Evolutionary conservation across 108 stramenopile genomes (phyloP).

Genomic region (Poteriospumella lacustris): DNA sequence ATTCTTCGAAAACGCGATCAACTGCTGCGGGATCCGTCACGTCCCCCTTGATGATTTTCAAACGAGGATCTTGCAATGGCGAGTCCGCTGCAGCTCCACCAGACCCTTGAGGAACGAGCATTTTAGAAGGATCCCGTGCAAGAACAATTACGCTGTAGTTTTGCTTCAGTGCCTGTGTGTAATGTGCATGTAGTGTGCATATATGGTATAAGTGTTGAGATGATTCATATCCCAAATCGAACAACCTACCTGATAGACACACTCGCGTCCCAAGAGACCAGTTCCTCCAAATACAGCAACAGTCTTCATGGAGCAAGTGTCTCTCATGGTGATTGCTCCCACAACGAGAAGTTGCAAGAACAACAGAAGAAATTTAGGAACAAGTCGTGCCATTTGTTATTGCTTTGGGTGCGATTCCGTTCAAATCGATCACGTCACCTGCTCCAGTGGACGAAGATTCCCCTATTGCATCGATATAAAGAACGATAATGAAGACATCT

Average conservation of each 20-base stretch:
- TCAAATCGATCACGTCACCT: too few relatives aligned
- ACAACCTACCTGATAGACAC: constrained; percentile 41
- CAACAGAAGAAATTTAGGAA: background rate
- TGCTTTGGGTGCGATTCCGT: too few relatives aligned
- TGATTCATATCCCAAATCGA: too few relatives aligned
- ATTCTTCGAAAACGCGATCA: constrained; percentile 34
- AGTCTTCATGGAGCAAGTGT: background rate
- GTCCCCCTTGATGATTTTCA: constrained; percentile 22
- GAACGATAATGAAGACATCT: too few relatives aligned
- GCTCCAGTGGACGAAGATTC: too few relatives aligned
- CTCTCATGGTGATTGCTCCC: background rate
- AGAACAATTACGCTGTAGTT: constrained; percentile 42
- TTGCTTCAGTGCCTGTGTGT: constrained; percentile 28
- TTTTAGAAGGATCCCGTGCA: constrained; percentile 40
- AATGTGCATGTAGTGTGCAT: background rate
- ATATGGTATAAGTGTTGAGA: background rate
- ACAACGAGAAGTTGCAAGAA: too few relatives aligned
- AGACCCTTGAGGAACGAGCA: constrained; percentile 40
- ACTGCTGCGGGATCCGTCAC: constrained; percentile 42
- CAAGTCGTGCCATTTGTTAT: too few relatives aligned
- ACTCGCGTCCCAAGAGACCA: constrained; percentile 45
- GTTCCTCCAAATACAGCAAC: constrained; percentile 48
- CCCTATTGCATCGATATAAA: too few relatives aligned
- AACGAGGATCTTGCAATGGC: constrained; percentile 4
- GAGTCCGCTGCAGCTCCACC: constrained; percentile 36